phyloP scores from a whole-genome alignment of 257 asterid species.

The Fraxinus cuspidata region DNA sequence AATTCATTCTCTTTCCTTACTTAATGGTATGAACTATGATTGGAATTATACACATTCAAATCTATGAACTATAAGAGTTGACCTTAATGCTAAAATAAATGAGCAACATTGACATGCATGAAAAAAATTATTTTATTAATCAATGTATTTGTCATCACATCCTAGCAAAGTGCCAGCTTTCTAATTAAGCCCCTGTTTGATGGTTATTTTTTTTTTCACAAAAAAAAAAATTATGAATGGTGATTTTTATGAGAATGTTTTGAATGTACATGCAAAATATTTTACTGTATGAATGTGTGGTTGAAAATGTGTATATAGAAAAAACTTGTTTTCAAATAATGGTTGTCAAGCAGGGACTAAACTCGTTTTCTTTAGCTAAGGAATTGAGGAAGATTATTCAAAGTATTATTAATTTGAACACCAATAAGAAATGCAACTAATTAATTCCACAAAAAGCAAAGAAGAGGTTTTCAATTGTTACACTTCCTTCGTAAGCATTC shows the following conservation, averaged over 20 bases:
- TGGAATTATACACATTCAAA: conserved; percentile 30
- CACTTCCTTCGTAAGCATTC: background rate
- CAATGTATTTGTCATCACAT: background rate
- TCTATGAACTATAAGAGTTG: conserved; percentile 35
- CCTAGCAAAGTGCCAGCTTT: background rate
- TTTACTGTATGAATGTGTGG: no score
- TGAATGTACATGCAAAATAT: no score
- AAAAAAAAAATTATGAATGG: no score
- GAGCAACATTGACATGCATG: background rate
- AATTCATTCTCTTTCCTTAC: conserved; percentile 31
- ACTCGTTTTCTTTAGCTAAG: background rate
- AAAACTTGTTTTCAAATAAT: no score
- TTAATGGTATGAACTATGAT: conserved; percentile 35
- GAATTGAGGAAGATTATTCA: background rate
- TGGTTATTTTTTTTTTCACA: no score
- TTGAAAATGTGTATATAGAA: no score
- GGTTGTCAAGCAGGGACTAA: no score
- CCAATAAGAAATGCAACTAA: background rate
- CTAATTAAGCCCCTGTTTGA: background rate
- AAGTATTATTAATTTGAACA: background rate
- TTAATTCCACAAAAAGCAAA: background rate
- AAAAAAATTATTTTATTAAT: background rate
- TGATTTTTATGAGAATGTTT: no score
- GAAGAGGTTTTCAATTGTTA: background rate
- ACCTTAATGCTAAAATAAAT: conserved; percentile 20